A percentile compares a stretch with the other conserved stretches of the same genome.
Conservation (phyloP, 495 filamentous ascomycete genomes). For the Symbiotaphrina buchneri region DNA sequence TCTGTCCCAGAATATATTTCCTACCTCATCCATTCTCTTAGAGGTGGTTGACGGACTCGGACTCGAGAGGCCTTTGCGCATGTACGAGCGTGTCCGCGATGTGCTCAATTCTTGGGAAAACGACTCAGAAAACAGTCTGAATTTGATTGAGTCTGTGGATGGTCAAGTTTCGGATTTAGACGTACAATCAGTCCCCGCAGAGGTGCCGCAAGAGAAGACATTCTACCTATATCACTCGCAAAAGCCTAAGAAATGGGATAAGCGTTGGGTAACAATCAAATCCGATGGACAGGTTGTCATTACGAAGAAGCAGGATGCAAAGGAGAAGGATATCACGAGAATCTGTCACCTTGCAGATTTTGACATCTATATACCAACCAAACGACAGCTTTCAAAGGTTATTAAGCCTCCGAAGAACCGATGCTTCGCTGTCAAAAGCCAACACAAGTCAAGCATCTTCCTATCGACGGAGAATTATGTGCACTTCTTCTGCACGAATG, state of each 20-base stretch:
- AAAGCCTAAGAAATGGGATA: conserved; percentile 64
- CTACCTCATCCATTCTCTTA: conserved; percentile 36
- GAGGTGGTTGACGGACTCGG: conserved; percentile 57
- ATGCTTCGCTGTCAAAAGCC: conserved; percentile 81
- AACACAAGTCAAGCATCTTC: conserved; percentile 77
- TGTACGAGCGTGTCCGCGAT: conserved; percentile 72
- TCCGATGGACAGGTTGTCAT: conserved; percentile 53
- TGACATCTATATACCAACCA: conserved; percentile 63
- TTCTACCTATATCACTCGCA: conserved; percentile 63
- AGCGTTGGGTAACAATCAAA: conserved; percentile 54
- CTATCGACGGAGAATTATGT: conserved; percentile 62
- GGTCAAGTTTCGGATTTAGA: conserved; percentile 21
- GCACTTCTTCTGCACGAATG: conserved; percentile 74
- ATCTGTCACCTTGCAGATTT: conserved; percentile 86
- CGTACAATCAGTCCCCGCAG: conserved; percentile 24
- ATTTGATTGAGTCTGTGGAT: conserved; percentile 29
- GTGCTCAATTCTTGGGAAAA: conserved; percentile 82
- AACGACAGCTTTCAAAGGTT: conserved; percentile 33
- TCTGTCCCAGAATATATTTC: conserved; percentile 33
- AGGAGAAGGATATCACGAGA: conserved; percentile 37
- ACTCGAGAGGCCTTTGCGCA: conserved; percentile 65
- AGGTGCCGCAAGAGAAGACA: conserved; percentile 35
- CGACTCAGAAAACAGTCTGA: conserved; percentile 47
- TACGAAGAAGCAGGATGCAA: conserved; percentile 38
- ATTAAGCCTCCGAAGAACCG: conserved; percentile 56